These are phyloP conservation scores for Apiospora marii DNA, from an alignment of 2,329 filamentous ascomycete genomes.

Conservation along the genomic window DNA sequence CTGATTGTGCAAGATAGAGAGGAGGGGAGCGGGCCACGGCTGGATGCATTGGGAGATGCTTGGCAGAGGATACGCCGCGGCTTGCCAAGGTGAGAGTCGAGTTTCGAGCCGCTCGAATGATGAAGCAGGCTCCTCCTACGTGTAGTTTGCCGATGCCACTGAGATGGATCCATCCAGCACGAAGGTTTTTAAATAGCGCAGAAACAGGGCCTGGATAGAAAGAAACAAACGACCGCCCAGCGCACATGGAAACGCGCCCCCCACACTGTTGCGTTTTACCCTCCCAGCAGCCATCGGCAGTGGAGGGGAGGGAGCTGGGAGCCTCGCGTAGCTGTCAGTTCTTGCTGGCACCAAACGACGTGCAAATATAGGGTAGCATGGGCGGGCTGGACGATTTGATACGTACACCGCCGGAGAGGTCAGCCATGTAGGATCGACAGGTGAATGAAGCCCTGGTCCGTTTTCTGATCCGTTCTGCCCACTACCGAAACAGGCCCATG, in stretches of 20 bases:
- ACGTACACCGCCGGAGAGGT: slow-evolving; percentile 17
- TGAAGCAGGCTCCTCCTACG: slow-evolving; percentile 1
- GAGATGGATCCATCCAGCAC: slow-evolving; percentile 2
- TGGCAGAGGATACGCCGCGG: slow-evolving; percentile 18
- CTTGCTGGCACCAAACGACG: not conserved
- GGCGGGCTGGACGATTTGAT: not conserved
- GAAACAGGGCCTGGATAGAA: not conserved
- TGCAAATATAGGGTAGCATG: not conserved
- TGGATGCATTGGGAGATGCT: slow-evolving; percentile 7
- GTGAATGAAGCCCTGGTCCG: not conserved
- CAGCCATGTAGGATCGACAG: slow-evolving; percentile 3
- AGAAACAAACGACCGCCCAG: slow-evolving; percentile 9
- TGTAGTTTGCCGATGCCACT: slow-evolving; percentile 12
- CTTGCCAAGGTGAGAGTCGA: slow-evolving; percentile 16
- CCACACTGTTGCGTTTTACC: slow-evolving; percentile 6
- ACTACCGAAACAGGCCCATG: slow-evolving; percentile 21
- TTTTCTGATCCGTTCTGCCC: not conserved
- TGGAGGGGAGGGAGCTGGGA: slow-evolving; percentile 12
- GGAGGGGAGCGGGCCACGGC: not conserved
- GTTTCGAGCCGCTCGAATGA: slow-evolving; percentile 22
- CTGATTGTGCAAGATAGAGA: not conserved
- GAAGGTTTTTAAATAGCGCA: slow-evolving; percentile 20
- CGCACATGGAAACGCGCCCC: not conserved
- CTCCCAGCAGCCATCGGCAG: slow-evolving; percentile 13
- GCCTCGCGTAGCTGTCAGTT: not conserved